phyloP scores from a whole-genome alignment of 768 basidiomycete species.

The Lentinula aciculospora region DNA sequence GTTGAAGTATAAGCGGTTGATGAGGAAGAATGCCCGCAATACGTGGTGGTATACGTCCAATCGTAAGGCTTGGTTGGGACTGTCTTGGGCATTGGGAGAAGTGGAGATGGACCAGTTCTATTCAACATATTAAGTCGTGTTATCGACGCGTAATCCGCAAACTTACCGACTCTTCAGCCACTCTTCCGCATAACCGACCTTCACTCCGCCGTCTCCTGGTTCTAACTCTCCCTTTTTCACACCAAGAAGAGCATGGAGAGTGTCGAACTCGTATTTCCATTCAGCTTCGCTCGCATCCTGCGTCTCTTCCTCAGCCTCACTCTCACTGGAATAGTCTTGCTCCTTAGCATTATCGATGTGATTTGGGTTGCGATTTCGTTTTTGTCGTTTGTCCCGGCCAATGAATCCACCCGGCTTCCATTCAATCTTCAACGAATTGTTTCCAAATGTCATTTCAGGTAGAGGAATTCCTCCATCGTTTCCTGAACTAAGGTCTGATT shows the following conservation, averaged over 20 bases:
- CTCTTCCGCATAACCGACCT: slow-evolving; percentile 90
- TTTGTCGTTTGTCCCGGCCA: not conserved
- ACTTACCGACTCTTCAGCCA: slow-evolving; percentile 87
- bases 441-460: slow-evolving; percentile 97
- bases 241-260: slow-evolving; percentile 56
- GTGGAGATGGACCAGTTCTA: slow-evolving; percentile 66
- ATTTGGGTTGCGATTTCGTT: not conserved
- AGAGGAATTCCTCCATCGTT: slow-evolving; percentile 45
- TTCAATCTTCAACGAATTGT: slow-evolving; percentile 64
- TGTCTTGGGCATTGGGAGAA: slow-evolving; percentile 62
- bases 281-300: not conserved
- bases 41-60: slow-evolving; percentile 96
- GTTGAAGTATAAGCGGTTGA: not conserved
- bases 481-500: slow-evolving; percentile 41
- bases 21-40: slow-evolving; percentile 55
- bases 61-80: slow-evolving; percentile 85
- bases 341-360: not conserved
- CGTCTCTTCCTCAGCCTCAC: not conserved
- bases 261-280: slow-evolving; percentile 62
- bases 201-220: slow-evolving; percentile 86
- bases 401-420: slow-evolving; percentile 52
- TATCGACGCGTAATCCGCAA: not conserved
- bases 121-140: too few relatives aligned
- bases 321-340: not conserved
- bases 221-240: slow-evolving; percentile 76